A percentile compares a stretch with the other conserved stretches of the same genome.
Conservation (phyloP, 2,329 filamentous ascomycete species). For the Fusarium paranaense region DNA sequence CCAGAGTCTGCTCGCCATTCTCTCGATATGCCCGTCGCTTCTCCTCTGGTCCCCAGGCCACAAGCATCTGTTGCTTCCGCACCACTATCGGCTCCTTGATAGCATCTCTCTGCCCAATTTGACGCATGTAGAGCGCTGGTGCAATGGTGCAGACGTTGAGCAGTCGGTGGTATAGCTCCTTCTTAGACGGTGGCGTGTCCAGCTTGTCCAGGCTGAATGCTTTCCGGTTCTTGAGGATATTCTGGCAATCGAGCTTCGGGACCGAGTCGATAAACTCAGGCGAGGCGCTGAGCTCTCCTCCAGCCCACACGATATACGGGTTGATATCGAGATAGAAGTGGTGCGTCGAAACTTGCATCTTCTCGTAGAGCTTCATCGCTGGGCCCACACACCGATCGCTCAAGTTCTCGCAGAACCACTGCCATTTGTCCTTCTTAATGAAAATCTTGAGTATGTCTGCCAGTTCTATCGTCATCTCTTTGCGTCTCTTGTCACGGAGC, state of each 20-base stretch:
- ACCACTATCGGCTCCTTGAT: conserved; percentile 50
- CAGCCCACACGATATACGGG: conserved; percentile 43
- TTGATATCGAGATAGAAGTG: conserved; percentile 53
- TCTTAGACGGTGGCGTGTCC: conserved; percentile 45
- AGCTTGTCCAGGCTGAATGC: conserved; percentile 49
- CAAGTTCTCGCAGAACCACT: conserved; percentile 39
- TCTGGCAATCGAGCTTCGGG: conserved; percentile 49
- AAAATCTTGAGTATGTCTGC: conserved; percentile 45
- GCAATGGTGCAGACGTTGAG: conserved; percentile 50
- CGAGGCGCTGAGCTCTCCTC: conserved; percentile 40
- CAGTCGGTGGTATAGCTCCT: conserved; percentile 48
- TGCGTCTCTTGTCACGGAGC: conserved; percentile 39
- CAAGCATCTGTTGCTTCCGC: conserved; percentile 53
- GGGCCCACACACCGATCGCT: conserved; percentile 48
- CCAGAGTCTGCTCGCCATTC: conserved; percentile 45
- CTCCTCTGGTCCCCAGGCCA: conserved; percentile 53
- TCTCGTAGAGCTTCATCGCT: conserved; percentile 53
- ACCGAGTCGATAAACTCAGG: conserved; percentile 49
- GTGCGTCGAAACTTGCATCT: conserved; percentile 52
- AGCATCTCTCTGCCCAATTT: conserved; percentile 49
- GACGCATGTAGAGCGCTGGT: conserved; percentile 53
- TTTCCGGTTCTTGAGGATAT: conserved; percentile 53
- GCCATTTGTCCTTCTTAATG: conserved; percentile 39
- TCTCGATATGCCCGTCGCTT: conserved; percentile 45
- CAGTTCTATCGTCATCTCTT: conserved; percentile 46